A percentile compares a stretch with the other conserved stretches of the same genome.
Evolutionary conservation across 2,329 filamentous ascomycete genomes (phyloP).

Genomic region (Zymoseptoria brevis): DNA sequence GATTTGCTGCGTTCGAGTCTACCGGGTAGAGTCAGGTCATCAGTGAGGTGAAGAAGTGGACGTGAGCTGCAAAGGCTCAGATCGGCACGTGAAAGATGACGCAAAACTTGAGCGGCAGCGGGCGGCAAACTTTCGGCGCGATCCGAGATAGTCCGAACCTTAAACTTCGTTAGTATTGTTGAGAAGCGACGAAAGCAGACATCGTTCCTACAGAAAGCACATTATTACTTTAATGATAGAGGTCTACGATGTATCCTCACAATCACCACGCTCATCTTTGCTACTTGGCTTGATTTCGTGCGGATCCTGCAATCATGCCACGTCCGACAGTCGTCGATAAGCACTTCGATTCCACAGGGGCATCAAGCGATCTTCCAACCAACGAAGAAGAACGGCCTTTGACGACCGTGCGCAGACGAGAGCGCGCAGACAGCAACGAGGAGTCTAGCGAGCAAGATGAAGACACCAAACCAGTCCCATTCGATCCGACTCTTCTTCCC

Average conservation of each 20-base stretch:
- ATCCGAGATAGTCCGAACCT: not conserved
- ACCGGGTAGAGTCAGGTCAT: not conserved
- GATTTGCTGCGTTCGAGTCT: too few relatives aligned
- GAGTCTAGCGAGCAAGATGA: constrained; percentile 8
- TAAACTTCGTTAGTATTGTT: not conserved
- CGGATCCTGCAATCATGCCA: not conserved
- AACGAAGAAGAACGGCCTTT: not conserved
- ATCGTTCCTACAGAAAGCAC: not conserved
- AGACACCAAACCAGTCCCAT: constrained; percentile 10
- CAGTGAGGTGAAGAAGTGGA: not conserved
- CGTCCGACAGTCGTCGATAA: not conserved
- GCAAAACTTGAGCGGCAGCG: not conserved
- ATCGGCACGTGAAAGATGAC: not conserved
- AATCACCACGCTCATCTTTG: not conserved
- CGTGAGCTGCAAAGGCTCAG: too few relatives aligned
- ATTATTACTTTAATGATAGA: not conserved
- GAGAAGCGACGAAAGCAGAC: not conserved
- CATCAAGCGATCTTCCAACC: not conserved
- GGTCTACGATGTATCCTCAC: not conserved
- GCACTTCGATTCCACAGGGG: not conserved
- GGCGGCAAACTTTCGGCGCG: too few relatives aligned
- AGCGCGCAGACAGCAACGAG: not conserved
- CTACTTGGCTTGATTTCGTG: not conserved
- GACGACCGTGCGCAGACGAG: not conserved
- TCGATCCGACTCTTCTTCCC: constrained; percentile 32